phyloP scores from a whole-genome alignment of 139 green algal genomes.

The Chlorella ohadii region DNA sequence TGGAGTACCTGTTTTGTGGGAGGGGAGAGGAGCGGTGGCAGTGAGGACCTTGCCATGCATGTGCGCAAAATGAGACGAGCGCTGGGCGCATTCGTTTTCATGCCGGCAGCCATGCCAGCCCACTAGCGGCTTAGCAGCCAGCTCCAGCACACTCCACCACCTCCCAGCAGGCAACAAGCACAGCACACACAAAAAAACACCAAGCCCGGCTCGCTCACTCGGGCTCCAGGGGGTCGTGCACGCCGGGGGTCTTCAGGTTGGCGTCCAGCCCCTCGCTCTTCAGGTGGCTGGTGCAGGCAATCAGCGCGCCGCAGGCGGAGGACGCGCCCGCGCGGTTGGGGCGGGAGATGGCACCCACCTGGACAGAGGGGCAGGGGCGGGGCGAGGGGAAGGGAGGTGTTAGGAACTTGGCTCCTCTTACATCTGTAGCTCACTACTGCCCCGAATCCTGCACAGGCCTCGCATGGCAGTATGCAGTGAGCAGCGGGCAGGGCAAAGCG shows the following conservation, averaged over 20 bases:
- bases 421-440: too few species aligned
- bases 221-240: conserved; percentile 82
- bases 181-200: neutral
- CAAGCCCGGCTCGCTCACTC: conserved; percentile 61
- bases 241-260: conserved; percentile 63
- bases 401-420: too few species aligned
- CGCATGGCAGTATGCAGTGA: too few species aligned
- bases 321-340: conserved; percentile 59
- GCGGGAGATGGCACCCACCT: conserved; percentile 70
- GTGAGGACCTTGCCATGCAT: too few species aligned
- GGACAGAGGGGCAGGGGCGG: neutral
- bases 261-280: conserved; percentile 41
- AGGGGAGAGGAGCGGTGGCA: neutral
- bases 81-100: too few species aligned
- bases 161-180: too few species aligned
- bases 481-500: too few species aligned
- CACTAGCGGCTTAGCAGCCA: too few species aligned
- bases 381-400: conserved; percentile 3
- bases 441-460: too few species aligned
- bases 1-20: conserved; percentile 56
- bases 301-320: conserved; percentile 85
- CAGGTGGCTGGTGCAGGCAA: conserved; percentile 60
- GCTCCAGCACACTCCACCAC: too few species aligned
- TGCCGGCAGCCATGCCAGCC: too few species aligned
- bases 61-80: too few species aligned